These are phyloP conservation scores for Scopulariopsis brevicaulis DNA, from an alignment of 2,329 filamentous ascomycete genomes.

Conservation along the genomic window DNA sequence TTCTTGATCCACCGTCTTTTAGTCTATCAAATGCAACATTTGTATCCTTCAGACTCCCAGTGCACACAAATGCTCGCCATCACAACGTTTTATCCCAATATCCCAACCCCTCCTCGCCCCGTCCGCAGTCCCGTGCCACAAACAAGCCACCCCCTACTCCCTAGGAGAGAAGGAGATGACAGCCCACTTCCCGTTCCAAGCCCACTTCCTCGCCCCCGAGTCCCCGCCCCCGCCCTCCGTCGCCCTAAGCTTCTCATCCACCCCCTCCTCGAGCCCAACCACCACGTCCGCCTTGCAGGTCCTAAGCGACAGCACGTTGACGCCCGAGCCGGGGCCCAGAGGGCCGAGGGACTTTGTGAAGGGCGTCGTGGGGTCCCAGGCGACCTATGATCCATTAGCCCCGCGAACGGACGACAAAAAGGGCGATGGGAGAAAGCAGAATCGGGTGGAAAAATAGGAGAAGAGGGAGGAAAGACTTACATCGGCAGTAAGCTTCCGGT, in stretches of 20 bases:
- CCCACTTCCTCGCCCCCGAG: conserved; percentile 68
- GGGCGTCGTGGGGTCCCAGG: conserved; percentile 79
- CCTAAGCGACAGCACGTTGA: conserved; percentile 76
- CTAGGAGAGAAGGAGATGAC: conserved; percentile 64
- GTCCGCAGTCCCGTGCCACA: background rate
- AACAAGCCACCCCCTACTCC: conserved; percentile 5
- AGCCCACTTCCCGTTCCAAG: conserved; percentile 93
- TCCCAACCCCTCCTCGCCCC: background rate
- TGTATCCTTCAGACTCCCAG: background rate
- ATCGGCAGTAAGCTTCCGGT: conserved; percentile 83
- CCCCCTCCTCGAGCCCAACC: conserved; percentile 70
- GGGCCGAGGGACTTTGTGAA: conserved; percentile 80
- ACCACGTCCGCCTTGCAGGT: conserved; percentile 97
- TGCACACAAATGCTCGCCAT: no score
- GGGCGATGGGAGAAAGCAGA: background rate
- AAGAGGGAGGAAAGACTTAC: conserved; percentile 36
- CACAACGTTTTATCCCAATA: background rate
- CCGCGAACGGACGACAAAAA: background rate
- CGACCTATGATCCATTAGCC: conserved; percentile 33
- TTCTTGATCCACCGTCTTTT: background rate
- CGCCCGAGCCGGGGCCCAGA: conserved; percentile 66
- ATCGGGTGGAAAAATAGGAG: no score
- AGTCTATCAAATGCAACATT: background rate
- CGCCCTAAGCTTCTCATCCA: conserved; percentile 68
- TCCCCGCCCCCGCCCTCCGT: conserved; percentile 62